phyloP scores from a whole-genome alignment of 2,329 filamentous ascomycete species.

The Sclerotinia glacialis region DNA sequence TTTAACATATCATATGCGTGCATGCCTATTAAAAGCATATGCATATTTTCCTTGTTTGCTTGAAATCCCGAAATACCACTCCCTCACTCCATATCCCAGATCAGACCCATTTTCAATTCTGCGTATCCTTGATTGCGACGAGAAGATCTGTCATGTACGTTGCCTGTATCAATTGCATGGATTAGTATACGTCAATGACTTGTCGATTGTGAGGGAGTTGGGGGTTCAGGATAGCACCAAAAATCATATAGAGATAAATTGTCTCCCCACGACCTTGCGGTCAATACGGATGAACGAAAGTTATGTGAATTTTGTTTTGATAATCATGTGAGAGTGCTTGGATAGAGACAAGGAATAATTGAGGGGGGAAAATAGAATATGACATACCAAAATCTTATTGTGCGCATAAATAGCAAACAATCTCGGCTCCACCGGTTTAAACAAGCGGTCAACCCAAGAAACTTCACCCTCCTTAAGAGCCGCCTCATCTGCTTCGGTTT shows the following conservation, averaged over 20 bases:
- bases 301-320: constrained; percentile 72
- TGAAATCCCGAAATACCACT: constrained; percentile 2
- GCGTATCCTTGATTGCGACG: constrained; percentile 26
- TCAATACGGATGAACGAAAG: constrained; percentile 99
- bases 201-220: constrained; percentile 24
- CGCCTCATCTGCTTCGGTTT: constrained; percentile 58
- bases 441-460: constrained; percentile 66
- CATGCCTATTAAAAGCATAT: not conserved
- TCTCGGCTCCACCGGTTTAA: constrained; percentile 62
- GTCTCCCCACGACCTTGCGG: constrained; percentile 82
- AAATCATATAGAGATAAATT: constrained; percentile 49
- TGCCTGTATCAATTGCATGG: constrained; percentile 10
- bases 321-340: constrained; percentile 63
- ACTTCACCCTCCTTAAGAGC: constrained; percentile 51
- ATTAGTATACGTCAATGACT: not conserved
- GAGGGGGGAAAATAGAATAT: constrained; percentile 16
- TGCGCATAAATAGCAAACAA: constrained; percentile 69
- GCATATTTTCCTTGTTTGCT: constrained; percentile 1
- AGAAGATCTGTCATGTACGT: constrained; percentile 29
- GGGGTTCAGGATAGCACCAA: constrained; percentile 17
- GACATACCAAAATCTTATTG: constrained; percentile 58
- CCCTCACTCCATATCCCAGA: constrained; percentile 6
- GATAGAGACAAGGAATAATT: constrained; percentile 28
- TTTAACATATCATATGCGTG: constrained; percentile 11
- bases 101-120: not conserved